A percentile compares a stretch with the other conserved stretches of the same genome.
phyloP scores from a whole-genome alignment of 768 basidiomycete genomes.

The Cubamyces lactineus region DNA sequence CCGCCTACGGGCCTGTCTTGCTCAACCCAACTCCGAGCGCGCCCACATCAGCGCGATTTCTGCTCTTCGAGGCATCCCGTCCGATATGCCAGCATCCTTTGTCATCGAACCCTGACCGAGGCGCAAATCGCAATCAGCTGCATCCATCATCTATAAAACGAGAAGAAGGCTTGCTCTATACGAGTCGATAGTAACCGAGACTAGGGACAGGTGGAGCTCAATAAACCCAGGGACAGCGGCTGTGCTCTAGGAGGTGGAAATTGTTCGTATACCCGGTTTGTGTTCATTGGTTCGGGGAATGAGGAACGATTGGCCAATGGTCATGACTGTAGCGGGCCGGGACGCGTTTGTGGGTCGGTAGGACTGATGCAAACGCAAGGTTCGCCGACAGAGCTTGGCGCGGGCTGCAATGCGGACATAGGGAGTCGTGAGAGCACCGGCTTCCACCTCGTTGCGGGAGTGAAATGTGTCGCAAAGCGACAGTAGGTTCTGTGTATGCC shows the following conservation, averaged over 20 bases:
- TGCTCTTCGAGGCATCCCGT: background rate
- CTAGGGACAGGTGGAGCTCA: background rate
- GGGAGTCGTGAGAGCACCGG: too few species aligned
- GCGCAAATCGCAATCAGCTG: conserved; percentile 5
- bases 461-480: too few species aligned
- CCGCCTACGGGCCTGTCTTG: background rate
- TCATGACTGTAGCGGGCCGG: background rate
- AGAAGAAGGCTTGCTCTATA: background rate
- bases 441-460: too few species aligned
- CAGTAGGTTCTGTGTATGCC: too few species aligned
- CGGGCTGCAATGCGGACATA: too few species aligned
- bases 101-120: background rate
- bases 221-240: conserved; percentile 16
- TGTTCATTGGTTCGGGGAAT: background rate
- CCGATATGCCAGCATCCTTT: conserved; percentile 11
- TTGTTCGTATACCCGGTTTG: background rate
- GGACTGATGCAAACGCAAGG: too few species aligned
- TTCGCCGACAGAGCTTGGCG: too few species aligned
- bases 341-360: background rate
- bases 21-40: background rate
- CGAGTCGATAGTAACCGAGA: background rate
- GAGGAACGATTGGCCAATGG: background rate
- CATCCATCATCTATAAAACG: background rate
- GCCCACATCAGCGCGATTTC: too few species aligned
- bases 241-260: background rate